Base-by-base conservation (phyloP, 1,284 basidiomycete species). In the Ustilago tritici region DNA sequence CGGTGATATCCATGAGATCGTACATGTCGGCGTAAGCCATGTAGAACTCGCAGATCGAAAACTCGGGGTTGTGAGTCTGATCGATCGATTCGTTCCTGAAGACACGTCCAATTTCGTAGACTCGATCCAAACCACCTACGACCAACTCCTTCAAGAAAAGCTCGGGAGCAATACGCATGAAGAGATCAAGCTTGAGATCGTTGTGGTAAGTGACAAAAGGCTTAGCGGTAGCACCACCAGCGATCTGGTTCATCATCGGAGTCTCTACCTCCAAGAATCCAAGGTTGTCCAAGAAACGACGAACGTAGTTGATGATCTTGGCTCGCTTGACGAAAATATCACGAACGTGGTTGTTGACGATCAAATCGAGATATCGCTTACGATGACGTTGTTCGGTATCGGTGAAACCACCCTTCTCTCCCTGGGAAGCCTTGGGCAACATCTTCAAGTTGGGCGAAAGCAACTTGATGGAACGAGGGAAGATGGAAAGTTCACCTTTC, bases 1-100 rank as follows among this genome's bases (percentile, higher is more conserved):
- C 97, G 41, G 96, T 99, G 78, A 99, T 90, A 68, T 98, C 95
- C 96, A 99, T 98, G 71, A 99, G 78, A 86, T 99, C 97, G 89
- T 95, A 93, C 95, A 98, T 97, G 88, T 99, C 96, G 75, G 96
- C 96, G 85, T 98, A 99, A 34, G 96, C 96, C 96, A 99, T 99
- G 87, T 99, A 99, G 88, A 99, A 99, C 89, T 99, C 96, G 90
- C 96, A 99, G 88, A 98, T 97, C 23, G 94, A 94, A 64, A 87
- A 87, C 69, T 85, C 84, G 36, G 86, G 86, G 81, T 84, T 81
- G 80, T 85, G 83, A 41, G 96, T 99, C 83, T 98, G 89, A 88
- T 99, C 97, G 87, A 99, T 99, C 60, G 95, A 93, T 87, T 99
- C 97, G 88, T 99, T 99, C 65, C 97, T 89, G 91, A 99, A 99